Conservation (phyloP, 2,329 filamentous ascomycete species). For the Phaeophleospora eucalypticola region DNA sequence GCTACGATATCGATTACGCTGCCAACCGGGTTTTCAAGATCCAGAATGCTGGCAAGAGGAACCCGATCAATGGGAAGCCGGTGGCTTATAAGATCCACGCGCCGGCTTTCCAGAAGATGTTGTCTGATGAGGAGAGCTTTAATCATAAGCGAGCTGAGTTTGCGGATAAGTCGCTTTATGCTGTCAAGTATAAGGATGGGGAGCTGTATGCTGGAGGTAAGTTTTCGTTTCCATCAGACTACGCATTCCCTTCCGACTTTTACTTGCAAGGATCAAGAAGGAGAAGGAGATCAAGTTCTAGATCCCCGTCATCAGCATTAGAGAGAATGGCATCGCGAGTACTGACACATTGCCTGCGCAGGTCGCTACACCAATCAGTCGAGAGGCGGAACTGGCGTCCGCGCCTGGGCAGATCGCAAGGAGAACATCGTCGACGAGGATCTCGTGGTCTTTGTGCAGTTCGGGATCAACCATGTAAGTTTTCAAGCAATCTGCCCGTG, state of each 20-base stretch:
- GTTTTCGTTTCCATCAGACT: too few species aligned
- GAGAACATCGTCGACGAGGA: conserved; percentile 51
- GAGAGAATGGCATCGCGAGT: too few species aligned
- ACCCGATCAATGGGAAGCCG: conserved; percentile 46
- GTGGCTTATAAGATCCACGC: conserved; percentile 50
- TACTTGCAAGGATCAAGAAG: too few species aligned
- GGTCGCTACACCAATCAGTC: conserved; percentile 49
- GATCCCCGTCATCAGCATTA: too few species aligned
- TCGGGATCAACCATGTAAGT: conserved; percentile 52
- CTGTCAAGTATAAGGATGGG: conserved; percentile 54
- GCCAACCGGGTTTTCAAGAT: conserved; percentile 49
- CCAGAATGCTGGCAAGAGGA: conserved; percentile 42
- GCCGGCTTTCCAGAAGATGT: conserved; percentile 48
- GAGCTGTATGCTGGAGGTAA: conserved; percentile 58
- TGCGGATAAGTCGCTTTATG: conserved; percentile 56
- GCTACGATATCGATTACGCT: conserved; percentile 46
- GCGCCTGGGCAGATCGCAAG: conserved; percentile 47
- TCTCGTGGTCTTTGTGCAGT: conserved; percentile 55
- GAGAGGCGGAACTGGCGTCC: conserved; percentile 46
- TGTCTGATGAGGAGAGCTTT: conserved; percentile 50
- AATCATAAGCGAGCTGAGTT: conserved; percentile 58
- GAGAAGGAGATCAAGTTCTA: too few species aligned
- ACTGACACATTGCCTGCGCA: too few species aligned
- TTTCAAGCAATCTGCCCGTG: too few species aligned
- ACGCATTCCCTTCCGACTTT: too few species aligned